These are phyloP conservation scores for Grifola frondosa DNA, from an alignment of 1,284 basidiomycete genomes.

Conservation along the genomic window DNA sequence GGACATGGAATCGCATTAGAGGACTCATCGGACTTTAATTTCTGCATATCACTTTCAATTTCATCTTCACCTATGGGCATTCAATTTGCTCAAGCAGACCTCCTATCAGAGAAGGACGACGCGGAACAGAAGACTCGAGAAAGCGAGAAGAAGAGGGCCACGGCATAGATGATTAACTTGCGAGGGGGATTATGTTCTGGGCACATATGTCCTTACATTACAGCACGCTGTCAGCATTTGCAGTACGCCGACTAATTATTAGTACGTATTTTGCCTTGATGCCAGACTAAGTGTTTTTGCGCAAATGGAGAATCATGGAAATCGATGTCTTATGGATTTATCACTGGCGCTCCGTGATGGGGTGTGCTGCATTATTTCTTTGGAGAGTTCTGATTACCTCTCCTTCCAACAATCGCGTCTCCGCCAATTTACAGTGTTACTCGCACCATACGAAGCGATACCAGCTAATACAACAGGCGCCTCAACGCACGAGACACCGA, in stretches of 20 bases:
- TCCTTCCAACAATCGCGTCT: no score
- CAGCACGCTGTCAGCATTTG: slow-evolving; percentile 15
- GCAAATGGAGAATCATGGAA: no score
- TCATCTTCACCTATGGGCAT: slow-evolving; percentile 17
- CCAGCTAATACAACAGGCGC: no score
- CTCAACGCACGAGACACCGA: no score
- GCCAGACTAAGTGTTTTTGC: no score
- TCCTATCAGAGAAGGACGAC: slow-evolving; percentile 14
- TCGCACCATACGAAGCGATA: no score
- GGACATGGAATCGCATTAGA: slow-evolving; percentile 65
- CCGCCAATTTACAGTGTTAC: no score
- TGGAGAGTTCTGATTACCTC: no score
- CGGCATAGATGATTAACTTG: slow-evolving; percentile 19
- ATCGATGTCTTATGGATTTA: no score
- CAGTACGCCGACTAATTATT: slow-evolving; percentile 20
- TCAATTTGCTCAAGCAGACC: slow-evolving; percentile 1
- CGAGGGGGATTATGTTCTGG: slow-evolving; percentile 5
- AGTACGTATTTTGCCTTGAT: slow-evolving; percentile 22
- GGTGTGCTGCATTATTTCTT: no score
- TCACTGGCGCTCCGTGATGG: no score
- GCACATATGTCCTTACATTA: no score
- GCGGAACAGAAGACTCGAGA: slow-evolving; percentile 22
- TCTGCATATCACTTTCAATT: slow-evolving; percentile 42
- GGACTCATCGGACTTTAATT: slow-evolving; percentile 69
- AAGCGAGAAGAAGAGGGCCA: slow-evolving; percentile 25